These are phyloP conservation scores for Pichia terricola DNA, from an alignment of 1,139 yeast species.

Conservation along the genomic window DNA sequence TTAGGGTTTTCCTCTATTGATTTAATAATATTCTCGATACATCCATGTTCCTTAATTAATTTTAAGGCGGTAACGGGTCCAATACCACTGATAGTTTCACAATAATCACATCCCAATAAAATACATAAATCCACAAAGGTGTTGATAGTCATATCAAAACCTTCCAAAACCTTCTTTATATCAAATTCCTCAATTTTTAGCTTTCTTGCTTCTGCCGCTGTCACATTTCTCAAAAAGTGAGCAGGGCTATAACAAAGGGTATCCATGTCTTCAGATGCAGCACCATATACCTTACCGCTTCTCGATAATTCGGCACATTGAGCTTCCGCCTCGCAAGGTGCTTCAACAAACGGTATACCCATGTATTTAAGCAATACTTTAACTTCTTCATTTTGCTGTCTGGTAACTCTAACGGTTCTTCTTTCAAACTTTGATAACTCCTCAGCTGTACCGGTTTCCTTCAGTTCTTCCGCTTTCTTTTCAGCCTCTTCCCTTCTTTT, in stretches of 20 bases:
- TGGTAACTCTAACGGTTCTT: constrained; percentile 78
- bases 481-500: constrained; percentile 78
- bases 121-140: constrained; percentile 90
- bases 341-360: constrained; percentile 92
- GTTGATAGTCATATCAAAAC: constrained; percentile 58
- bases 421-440: constrained; percentile 73
- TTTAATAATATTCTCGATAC: constrained; percentile 68
- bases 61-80: constrained; percentile 94
- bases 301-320: constrained; percentile 93
- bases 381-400: constrained; percentile 91
- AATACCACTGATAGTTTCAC: constrained; percentile 88
- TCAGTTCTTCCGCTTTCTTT: constrained; percentile 59
- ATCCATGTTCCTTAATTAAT: constrained; percentile 75
- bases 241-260: constrained; percentile 90
- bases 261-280: constrained; percentile 99
- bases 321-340: constrained; percentile 98
- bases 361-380: constrained; percentile 65
- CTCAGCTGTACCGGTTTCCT: constrained; percentile 72
- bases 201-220: constrained; percentile 89
- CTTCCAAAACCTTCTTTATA: constrained; percentile 59
- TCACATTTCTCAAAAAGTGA: constrained; percentile 71
- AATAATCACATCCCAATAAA: constrained; percentile 90
- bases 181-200: constrained; percentile 84
- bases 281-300: constrained; percentile 85
- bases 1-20: constrained; percentile 51